Percentiles rank a stretch among this genome's conserved stretches.
Conservation (phyloP, 129 eudicot species). For the Kitagawia praeruptora region DNA sequence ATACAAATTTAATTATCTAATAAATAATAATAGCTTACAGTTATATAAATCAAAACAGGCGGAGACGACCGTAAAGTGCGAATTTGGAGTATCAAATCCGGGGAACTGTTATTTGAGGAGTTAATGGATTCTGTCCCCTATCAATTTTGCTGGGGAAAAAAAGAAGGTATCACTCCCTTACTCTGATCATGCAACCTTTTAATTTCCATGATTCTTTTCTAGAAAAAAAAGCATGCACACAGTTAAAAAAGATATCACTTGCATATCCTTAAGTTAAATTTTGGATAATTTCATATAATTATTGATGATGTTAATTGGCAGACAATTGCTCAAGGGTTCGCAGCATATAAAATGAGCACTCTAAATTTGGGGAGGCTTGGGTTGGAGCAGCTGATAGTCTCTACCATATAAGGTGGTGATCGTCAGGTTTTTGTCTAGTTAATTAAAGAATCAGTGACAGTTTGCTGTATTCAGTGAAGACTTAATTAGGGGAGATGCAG, state of each 20-base stretch:
- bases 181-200: neutral
- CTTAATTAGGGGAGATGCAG: too few species aligned
- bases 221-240: neutral
- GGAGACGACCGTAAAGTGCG: conserved; percentile 70
- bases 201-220: neutral
- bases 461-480: too few species aligned
- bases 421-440: too few species aligned
- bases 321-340: too few species aligned
- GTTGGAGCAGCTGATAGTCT: too few species aligned
- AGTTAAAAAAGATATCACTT: neutral
- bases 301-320: neutral
- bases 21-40: neutral
- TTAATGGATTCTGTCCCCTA: conserved; percentile 49
- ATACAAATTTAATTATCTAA: neutral
- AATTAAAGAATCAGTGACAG: too few species aligned
- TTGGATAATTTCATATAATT: neutral
- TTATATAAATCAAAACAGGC: conserved; percentile 26
- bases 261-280: neutral
- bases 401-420: too few species aligned
- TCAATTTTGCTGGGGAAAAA: conserved; percentile 55
- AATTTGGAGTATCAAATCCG: conserved; percentile 70
- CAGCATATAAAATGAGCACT: too few species aligned
- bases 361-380: too few species aligned
- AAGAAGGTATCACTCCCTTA: conserved; percentile 23
- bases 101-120: conserved; percentile 57